These are phyloP conservation scores for Cercophora newfieldiana DNA, from an alignment of 495 filamentous ascomycete genomes.

Conservation along the genomic window DNA sequence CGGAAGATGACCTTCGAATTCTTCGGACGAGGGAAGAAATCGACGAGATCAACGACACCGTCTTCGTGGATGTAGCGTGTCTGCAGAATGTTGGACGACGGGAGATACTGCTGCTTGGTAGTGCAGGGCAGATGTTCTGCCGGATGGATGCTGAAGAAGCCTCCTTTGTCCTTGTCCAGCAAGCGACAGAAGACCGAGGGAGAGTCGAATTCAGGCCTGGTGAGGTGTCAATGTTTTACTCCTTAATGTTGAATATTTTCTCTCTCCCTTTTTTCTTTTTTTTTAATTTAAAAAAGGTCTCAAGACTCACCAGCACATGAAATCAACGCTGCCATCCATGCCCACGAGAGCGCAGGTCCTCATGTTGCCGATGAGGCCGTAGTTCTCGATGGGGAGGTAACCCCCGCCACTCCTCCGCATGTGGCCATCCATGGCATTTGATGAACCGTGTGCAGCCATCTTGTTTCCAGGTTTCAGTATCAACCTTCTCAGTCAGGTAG, in stretches of 20 bases:
- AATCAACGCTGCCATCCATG: constrained; percentile 70
- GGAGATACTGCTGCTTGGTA: constrained; percentile 69
- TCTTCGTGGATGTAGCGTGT: constrained; percentile 70
- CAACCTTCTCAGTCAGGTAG: background rate
- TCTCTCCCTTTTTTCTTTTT: background rate
- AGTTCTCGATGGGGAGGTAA: constrained; percentile 70
- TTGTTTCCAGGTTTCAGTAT: background rate
- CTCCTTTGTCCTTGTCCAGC: constrained; percentile 69
- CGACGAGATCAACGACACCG: constrained; percentile 67
- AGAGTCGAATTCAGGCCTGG: constrained; percentile 67
- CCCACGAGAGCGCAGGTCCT: constrained; percentile 71
- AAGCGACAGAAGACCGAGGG: constrained; percentile 67
- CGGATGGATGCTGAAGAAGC: constrained; percentile 64
- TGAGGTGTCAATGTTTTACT: background rate
- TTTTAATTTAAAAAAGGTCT: background rate
- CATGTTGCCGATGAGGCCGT: constrained; percentile 78
- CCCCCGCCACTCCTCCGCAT: constrained; percentile 33
- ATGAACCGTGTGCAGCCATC: constrained; percentile 27
- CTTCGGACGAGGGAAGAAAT: constrained; percentile 69
- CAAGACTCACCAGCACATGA: constrained; percentile 66
- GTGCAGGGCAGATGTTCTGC: constrained; percentile 48
- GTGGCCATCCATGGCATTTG: constrained; percentile 24
- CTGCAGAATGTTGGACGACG: constrained; percentile 69
- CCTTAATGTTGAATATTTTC: too few species aligned
- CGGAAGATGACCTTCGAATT: constrained; percentile 42